Percentiles rank a stretch among this genome's conserved stretches.
phyloP scores from a whole-genome alignment of 108 stramenopile species.

The Asterionellopsis glacialis region DNA sequence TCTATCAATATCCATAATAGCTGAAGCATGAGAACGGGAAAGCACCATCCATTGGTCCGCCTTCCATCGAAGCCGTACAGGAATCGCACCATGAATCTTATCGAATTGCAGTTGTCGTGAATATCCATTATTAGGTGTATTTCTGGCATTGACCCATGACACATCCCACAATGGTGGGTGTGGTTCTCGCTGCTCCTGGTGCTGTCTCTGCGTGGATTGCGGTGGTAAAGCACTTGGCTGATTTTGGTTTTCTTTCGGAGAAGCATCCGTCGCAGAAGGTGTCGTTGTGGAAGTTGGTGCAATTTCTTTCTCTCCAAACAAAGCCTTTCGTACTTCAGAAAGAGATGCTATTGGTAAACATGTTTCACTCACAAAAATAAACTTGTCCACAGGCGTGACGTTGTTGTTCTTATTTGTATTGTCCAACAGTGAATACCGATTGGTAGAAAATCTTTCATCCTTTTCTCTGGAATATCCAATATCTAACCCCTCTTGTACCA shows the following conservation, averaged over 20 bases:
- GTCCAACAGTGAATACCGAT: constrained; percentile 23
- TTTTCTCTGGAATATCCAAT: constrained; percentile 38
- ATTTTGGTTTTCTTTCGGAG: too few species aligned
- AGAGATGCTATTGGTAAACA: constrained; percentile 77
- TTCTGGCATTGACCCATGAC: constrained; percentile 74
- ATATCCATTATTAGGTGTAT: constrained; percentile 83
- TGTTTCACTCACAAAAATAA: constrained; percentile 81
- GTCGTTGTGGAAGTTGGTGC: not conserved
- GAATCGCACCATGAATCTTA: constrained; percentile 52
- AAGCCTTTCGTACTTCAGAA: constrained; percentile 41
- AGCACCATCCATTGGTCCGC: constrained; percentile 87
- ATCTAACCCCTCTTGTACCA: constrained; percentile 58
- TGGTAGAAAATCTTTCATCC: constrained; percentile 33
- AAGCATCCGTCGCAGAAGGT: not conserved
- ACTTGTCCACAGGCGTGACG: constrained; percentile 69
- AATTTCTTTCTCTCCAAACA: constrained; percentile 27
- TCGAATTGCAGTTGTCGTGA: constrained; percentile 80
- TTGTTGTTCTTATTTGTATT: not conserved
- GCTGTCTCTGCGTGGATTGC: constrained; percentile 2
- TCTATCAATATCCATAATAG: constrained; percentile 42
- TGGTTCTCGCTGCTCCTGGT: constrained; percentile 4
- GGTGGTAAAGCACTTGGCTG: not conserved
- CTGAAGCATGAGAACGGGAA: constrained; percentile 50
- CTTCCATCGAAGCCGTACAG: constrained; percentile 73
- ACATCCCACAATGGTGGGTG: constrained; percentile 1